phyloP scores from a whole-genome alignment of 2,329 filamentous ascomycete species.

The Cryphonectria japonica region DNA sequence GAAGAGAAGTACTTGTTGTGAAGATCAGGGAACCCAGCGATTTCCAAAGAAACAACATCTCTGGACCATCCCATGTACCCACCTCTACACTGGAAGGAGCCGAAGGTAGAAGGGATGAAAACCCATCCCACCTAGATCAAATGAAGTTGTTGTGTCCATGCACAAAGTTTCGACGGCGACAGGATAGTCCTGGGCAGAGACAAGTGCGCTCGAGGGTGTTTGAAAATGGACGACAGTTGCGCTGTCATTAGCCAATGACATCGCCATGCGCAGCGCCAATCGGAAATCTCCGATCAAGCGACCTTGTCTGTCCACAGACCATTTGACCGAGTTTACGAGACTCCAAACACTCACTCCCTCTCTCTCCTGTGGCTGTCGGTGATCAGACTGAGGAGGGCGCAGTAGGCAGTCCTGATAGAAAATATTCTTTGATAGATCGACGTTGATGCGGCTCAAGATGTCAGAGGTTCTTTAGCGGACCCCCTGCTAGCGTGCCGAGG shows the following conservation, averaged over 20 bases:
- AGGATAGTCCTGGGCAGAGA: slow-evolving; percentile 5
- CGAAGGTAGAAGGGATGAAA: slow-evolving; percentile 5
- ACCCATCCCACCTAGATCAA: slow-evolving; percentile 22
- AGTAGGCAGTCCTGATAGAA: neutral
- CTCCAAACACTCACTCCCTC: neutral
- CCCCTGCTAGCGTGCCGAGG: slow-evolving; percentile 34
- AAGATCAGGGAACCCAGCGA: neutral
- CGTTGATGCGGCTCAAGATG: slow-evolving; percentile 36
- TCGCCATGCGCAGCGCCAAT: neutral
- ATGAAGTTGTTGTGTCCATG: neutral
- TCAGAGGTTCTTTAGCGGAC: slow-evolving; percentile 33
- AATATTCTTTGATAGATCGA: slow-evolving; percentile 23
- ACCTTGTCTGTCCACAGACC: neutral
- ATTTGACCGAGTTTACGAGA: neutral
- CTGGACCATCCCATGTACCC: slow-evolving; percentile 20
- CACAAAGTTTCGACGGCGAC: neutral
- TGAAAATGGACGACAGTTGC: neutral
- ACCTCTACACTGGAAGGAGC: neutral
- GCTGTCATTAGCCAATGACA: neutral
- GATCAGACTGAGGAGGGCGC: neutral
- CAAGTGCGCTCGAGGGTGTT: neutral
- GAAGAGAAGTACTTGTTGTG: neutral
- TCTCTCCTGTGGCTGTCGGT: neutral
- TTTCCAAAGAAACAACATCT: slow-evolving; percentile 4
- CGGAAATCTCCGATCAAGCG: neutral